Percentiles rank a stretch among this genome's conserved stretches.
Conservation (phyloP, 129 eudicot species). For the Ambrosia trifida region DNA sequence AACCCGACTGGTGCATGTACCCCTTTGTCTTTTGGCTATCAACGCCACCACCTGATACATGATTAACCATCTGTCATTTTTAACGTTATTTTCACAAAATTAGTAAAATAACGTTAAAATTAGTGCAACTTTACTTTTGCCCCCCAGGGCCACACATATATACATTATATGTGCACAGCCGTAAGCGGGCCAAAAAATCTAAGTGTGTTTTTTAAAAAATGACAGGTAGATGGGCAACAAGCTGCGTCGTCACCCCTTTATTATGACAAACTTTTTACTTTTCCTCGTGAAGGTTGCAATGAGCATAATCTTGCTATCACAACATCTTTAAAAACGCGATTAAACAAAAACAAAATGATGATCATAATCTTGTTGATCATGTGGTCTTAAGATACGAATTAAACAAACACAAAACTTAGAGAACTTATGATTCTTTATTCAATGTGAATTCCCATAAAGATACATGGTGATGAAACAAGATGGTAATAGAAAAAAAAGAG, state of each 20-base stretch:
- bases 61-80: no score
- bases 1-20: no score
- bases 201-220: no score
- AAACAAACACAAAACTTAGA: slow-evolving; percentile 2
- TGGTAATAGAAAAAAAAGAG: neutral
- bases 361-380: slow-evolving; percentile 7
- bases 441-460: slow-evolving; percentile 9
- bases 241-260: neutral
- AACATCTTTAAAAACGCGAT: neutral
- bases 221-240: no score
- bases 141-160: no score
- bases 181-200: no score
- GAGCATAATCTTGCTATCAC: neutral
- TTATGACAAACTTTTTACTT: neutral
- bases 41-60: no score
- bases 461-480: slow-evolving; percentile 33
- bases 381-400: neutral
- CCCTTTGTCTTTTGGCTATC: no score
- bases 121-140: no score
- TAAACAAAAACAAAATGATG: neutral
- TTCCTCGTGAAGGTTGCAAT: neutral
- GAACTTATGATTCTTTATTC: slow-evolving; percentile 2
- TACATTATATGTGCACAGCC: no score
- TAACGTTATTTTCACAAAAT: no score
- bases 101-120: no score